Percentiles rank a stretch among this genome's conserved stretches.
phyloP scores from a whole-genome alignment of 345 rosid genomes.

The Atalantia buxifolia region DNA sequence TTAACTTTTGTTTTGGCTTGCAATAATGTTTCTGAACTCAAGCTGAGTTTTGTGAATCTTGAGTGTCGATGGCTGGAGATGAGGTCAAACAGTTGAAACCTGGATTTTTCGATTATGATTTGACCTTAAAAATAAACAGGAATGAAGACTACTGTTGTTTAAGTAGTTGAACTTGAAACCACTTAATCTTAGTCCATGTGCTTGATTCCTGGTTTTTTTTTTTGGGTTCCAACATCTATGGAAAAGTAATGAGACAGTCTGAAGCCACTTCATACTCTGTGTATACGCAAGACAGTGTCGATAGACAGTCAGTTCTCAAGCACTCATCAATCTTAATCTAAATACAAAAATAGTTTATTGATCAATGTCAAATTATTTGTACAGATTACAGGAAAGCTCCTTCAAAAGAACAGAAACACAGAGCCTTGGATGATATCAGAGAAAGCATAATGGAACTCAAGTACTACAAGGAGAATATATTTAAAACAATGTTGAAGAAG shows the following conservation, averaged over 20 bases:
- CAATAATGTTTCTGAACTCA: background rate
- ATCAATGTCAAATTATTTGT: slow-evolving; percentile 12
- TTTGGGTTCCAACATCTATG: too few species aligned
- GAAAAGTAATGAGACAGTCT: too few species aligned
- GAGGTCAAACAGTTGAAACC: background rate
- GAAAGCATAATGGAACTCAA: slow-evolving; percentile 80
- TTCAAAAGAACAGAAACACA: slow-evolving; percentile 61
- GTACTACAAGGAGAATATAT: slow-evolving; percentile 69
- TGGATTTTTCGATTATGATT: background rate
- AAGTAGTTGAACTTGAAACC: too few species aligned
- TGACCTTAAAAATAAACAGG: background rate
- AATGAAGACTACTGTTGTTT: background rate
- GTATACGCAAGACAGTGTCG: too few species aligned
- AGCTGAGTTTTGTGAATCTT: background rate
- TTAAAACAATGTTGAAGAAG: slow-evolving; percentile 45
- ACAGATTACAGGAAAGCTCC: slow-evolving; percentile 67
- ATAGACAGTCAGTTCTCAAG: background rate
- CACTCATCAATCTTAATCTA: background rate
- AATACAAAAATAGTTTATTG: background rate
- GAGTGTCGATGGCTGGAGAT: background rate
- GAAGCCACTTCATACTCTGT: background rate
- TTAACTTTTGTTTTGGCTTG: background rate
- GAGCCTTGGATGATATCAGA: slow-evolving; percentile 88
- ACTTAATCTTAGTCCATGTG: too few species aligned
- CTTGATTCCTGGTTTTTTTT: too few species aligned